phyloP scores from a whole-genome alignment of 495 filamentous ascomycete genomes.

The Xylaria scruposa region DNA sequence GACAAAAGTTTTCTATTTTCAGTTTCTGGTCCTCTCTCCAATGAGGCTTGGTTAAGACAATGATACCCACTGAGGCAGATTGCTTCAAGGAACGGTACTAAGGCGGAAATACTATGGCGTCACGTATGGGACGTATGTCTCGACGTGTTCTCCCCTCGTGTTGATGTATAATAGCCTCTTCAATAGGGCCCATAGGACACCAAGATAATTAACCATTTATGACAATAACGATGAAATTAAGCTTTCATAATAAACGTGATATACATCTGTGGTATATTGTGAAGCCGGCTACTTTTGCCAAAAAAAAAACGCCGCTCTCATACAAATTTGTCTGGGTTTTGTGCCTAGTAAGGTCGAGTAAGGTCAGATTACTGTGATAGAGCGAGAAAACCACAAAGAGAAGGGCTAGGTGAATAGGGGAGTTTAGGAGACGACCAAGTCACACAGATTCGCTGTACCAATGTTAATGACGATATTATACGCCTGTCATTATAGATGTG shows the following conservation, averaged over 20 bases:
- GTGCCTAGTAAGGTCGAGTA: background rate
- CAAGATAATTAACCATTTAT: background rate
- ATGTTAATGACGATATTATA: background rate
- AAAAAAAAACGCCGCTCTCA: background rate
- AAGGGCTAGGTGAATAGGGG: background rate
- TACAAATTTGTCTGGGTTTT: background rate
- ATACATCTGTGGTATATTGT: background rate
- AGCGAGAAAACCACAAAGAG: background rate
- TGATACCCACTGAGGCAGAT: conserved; percentile 7
- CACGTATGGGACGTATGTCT: background rate
- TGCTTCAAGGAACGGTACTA: background rate
- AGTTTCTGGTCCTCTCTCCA: background rate
- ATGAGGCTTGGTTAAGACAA: background rate
- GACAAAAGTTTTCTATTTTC: conserved; percentile 13
- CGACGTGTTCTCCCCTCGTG: background rate
- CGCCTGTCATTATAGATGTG: background rate
- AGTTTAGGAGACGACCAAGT: background rate
- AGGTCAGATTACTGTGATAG: background rate
- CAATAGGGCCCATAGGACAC: background rate
- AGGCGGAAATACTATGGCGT: background rate
- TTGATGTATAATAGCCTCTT: background rate
- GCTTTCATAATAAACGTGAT: background rate
- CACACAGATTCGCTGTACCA: background rate
- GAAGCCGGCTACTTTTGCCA: background rate
- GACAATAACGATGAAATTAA: background rate